Evolutionary conservation across 2,329 filamentous ascomycete genomes (phyloP), one percentile per base, ranked within the genome.

Genomic region (Triangularia setosa): DNA sequence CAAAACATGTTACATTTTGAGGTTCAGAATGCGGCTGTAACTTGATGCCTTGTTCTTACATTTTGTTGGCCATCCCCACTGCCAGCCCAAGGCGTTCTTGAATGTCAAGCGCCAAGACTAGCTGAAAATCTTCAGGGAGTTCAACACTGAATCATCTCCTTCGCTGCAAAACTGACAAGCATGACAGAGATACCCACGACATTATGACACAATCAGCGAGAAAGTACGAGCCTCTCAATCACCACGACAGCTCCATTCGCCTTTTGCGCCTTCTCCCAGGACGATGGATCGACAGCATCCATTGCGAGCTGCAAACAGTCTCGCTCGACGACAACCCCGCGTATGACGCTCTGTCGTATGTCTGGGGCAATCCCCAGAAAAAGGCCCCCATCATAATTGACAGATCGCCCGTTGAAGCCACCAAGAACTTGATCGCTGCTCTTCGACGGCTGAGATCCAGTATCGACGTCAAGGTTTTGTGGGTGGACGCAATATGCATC

Each of bases 321-420:
- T 35, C 25, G 12, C 63, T 64, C 12, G 63, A 61, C 12, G 59
- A 64, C 25, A 61, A 61, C 48, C 63, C 63, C 55, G 27, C 27
- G 11, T 65, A 61, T 55, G 59, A 65, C 7, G 63, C 63, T 21
- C 58, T 65, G 21, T 65, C 63, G 11, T 65, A 65, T 48, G 59
- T 56, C 27, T 65, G 63, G 63, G 63, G 63, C 21, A 27, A 59
- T 27, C 63, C 63, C 12, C 14, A 57, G 9, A 44, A 65, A 44
- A 62, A 58, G 28, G 55, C 24, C 24, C 21, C 52, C 3, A 55
- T 65, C 16, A 28, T 23, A 4, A 44, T 54, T 23, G 25, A 54
- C 14, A 28, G 18, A 16, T 55, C 33, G 18, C 44, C 24, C 33
- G 33, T 65, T 14, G 56, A 48, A 11, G 58, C 61, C 8, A 55